Evolutionary conservation across 805 yeast genomes (phyloP).

Genomic region (Wickerhamomyces subpelliculosus): DNA sequence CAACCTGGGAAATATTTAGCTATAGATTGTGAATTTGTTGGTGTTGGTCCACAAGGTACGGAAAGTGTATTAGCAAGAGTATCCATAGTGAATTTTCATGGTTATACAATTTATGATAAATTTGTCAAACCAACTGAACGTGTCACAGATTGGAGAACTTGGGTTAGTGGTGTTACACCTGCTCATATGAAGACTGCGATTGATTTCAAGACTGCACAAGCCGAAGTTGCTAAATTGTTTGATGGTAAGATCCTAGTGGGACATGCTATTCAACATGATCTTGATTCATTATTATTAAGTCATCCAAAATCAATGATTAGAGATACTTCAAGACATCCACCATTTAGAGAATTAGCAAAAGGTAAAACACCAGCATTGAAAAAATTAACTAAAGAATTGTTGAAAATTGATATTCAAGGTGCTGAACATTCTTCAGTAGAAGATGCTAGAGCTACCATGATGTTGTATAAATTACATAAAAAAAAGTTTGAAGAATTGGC

Average conservation of each 20-base stretch:
- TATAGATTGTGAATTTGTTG: slow-evolving; percentile 93
- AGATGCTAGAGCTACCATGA: slow-evolving; percentile 86
- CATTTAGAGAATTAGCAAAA: slow-evolving; percentile 50
- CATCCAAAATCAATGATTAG: slow-evolving; percentile 60
- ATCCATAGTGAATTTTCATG: slow-evolving; percentile 78
- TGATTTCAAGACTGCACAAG: slow-evolving; percentile 60
- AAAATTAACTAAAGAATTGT: slow-evolving; percentile 49
- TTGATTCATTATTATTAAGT: slow-evolving; percentile 56
- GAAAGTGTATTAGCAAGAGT: slow-evolving; percentile 78
- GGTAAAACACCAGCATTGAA: slow-evolving; percentile 74
- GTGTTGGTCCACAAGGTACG: slow-evolving; percentile 69
- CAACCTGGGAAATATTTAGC: slow-evolving; percentile 70
- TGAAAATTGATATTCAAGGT: slow-evolving; percentile 57
- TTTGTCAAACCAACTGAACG: slow-evolving; percentile 69
- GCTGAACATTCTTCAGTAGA: slow-evolving; percentile 84
- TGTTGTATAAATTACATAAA: slow-evolving; percentile 58
- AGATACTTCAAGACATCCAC: slow-evolving; percentile 64
- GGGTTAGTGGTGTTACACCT: slow-evolving; percentile 84
- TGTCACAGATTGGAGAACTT: slow-evolving; percentile 88
- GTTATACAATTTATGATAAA: slow-evolving; percentile 61
- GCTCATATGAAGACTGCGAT: slow-evolving; percentile 62
- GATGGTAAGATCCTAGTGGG: slow-evolving; percentile 64
- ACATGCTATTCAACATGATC: slow-evolving; percentile 78
- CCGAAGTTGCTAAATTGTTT: slow-evolving; percentile 43
- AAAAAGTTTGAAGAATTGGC: slow-evolving; percentile 51